Conservation (phyloP, 2,329 filamentous ascomycete genomes). For the Fusarium humuli region DNA sequence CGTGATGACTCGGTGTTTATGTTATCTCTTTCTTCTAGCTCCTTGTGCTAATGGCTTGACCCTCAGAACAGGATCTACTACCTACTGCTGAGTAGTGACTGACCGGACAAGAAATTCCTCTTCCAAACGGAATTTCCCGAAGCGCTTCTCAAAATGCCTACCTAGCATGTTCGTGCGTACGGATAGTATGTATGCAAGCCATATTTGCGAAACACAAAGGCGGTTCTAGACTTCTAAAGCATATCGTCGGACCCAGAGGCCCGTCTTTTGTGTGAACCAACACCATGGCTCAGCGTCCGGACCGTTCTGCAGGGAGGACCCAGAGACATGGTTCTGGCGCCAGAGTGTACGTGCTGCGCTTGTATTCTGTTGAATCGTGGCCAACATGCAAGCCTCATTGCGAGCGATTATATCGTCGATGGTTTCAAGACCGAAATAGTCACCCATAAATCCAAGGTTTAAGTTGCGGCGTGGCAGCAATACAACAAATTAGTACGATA, state of each 20-base stretch:
- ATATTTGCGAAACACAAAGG: slow-evolving; percentile 1
- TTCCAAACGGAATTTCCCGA: background rate
- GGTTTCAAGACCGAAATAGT: background rate
- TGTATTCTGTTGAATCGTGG: background rate
- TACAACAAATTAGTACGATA: background rate
- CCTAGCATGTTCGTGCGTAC: background rate
- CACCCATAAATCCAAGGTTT: background rate
- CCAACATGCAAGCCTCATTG: slow-evolving; percentile 14
- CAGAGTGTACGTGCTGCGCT: background rate
- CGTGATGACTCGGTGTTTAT: background rate
- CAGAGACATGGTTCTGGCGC: slow-evolving; percentile 7
- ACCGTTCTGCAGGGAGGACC: slow-evolving; percentile 1
- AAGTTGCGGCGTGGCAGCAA: slow-evolving; percentile 9
- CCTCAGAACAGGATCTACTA: background rate
- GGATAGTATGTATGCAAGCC: background rate
- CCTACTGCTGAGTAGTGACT: background rate
- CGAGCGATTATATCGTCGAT: background rate
- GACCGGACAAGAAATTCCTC: background rate
- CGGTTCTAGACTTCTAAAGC: slow-evolving; percentile 29
- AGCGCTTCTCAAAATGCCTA: background rate
- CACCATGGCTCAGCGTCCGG: slow-evolving; percentile 6
- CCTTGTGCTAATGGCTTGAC: background rate
- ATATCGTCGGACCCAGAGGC: slow-evolving; percentile 1
- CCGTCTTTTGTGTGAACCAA: slow-evolving; percentile 19
- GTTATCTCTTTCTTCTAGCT: background rate